Percentiles rank a stretch among this genome's conserved stretches.
These are phyloP conservation scores for Penicillium decumbens DNA, from an alignment of 2,329 filamentous ascomycete genomes.

Conservation along the genomic window DNA sequence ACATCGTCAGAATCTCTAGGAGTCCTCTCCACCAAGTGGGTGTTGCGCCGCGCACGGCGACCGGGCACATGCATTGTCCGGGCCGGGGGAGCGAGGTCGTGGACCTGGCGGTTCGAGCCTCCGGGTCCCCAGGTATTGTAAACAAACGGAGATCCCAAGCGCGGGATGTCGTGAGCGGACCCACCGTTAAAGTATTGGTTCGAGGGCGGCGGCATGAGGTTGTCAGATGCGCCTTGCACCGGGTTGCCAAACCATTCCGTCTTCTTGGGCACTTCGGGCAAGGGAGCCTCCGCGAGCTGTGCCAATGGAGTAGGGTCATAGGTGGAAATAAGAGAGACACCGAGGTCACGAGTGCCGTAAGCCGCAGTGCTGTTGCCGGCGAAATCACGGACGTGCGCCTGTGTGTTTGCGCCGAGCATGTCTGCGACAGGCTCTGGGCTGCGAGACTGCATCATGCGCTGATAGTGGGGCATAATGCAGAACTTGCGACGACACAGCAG, in stretches of 20 bases:
- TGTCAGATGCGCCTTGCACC: slow-evolving; percentile 15
- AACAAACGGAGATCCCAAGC: slow-evolving; percentile 48
- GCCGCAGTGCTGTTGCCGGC: slow-evolving; percentile 26
- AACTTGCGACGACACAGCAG: slow-evolving; percentile 59
- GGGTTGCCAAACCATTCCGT: slow-evolving; percentile 38
- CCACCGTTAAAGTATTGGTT: slow-evolving; percentile 16
- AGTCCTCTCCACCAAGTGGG: slow-evolving; percentile 49
- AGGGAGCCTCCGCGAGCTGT: slow-evolving; percentile 31
- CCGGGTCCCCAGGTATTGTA: slow-evolving; percentile 49
- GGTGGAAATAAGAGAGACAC: slow-evolving; percentile 42
- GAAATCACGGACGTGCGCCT: slow-evolving; percentile 23
- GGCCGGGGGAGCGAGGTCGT: slow-evolving; percentile 30
- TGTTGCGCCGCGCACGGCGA: slow-evolving; percentile 48
- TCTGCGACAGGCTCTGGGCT: slow-evolving; percentile 57
- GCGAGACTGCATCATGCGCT: slow-evolving; percentile 56
- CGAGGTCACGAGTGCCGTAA: slow-evolving; percentile 44
- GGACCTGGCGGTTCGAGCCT: slow-evolving; percentile 30
- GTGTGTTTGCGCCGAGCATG: slow-evolving; percentile 30
- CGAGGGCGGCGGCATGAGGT: slow-evolving; percentile 1
- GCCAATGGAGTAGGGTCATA: slow-evolving; percentile 38
- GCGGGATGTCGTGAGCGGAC: slow-evolving; percentile 27
- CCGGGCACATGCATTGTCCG: slow-evolving; percentile 45
- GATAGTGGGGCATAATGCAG: slow-evolving; percentile 60
- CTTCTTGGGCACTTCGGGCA: slow-evolving; percentile 20
- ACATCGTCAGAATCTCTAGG: slow-evolving; percentile 49